Percentiles rank a stretch among this genome's conserved stretches.
phyloP scores from a whole-genome alignment of 208 protist species.

The Balamuthia mandrillaris region DNA sequence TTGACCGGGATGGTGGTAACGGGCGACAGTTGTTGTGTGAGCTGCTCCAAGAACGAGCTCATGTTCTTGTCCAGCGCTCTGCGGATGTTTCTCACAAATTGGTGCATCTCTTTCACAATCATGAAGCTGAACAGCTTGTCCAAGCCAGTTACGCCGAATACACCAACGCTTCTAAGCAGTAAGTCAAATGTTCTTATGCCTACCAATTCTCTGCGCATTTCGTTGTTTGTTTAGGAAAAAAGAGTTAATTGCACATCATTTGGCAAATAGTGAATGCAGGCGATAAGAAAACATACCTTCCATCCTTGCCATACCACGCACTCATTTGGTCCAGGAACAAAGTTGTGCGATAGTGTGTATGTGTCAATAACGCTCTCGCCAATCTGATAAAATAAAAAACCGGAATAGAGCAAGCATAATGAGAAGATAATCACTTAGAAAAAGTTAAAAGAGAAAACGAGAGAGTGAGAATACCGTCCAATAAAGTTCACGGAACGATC shows the following conservation, averaged over 20 bases:
- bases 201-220: constrained; percentile 76
- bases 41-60: constrained; percentile 16
- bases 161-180: constrained; percentile 78
- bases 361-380: constrained; percentile 80
- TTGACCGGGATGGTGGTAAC: constrained; percentile 41
- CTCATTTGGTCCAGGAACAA: constrained; percentile 79
- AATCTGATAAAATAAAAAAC: constrained; percentile 53
- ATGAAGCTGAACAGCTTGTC: constrained; percentile 87
- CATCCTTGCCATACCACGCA: constrained; percentile 79
- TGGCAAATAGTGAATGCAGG: no score
- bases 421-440: no score
- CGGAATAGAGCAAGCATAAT: no score
- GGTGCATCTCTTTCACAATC: constrained; percentile 79
- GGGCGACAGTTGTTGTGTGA: constrained; percentile 31
- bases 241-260: no score
- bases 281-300: no score
- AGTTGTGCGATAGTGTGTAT: constrained; percentile 77
- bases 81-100: neutral
- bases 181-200: constrained; percentile 81
- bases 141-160: constrained; percentile 64
- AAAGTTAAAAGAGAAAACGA: neutral
- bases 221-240: no score
- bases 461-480: constrained; percentile 65
- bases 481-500: constrained; percentile 78
- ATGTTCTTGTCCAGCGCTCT: constrained; percentile 27